Conservation (phyloP, 2,329 filamentous ascomycete species). For the Colletotrichum noveboracense region DNA sequence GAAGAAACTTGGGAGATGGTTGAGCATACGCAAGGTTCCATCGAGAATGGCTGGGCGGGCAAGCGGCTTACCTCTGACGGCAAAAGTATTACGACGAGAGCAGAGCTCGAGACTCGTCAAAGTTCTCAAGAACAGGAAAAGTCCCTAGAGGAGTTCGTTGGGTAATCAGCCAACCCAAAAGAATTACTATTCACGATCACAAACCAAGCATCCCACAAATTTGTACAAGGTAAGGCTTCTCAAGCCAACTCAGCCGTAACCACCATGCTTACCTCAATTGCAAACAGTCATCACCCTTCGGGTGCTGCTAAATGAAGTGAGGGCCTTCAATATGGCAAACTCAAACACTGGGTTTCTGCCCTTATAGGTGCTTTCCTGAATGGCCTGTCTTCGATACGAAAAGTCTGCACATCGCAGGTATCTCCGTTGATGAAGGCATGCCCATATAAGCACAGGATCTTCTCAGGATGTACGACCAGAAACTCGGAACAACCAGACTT, state of each 20-base stretch:
- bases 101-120: background rate
- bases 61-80: background rate
- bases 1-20: background rate
- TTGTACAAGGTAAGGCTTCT: background rate
- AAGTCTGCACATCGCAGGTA: background rate
- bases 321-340: background rate
- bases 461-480: background rate
- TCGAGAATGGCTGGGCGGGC: background rate
- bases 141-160: background rate
- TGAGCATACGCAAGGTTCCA: background rate
- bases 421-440: background rate
- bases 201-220: background rate
- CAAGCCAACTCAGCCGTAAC: background rate
- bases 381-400: background rate
- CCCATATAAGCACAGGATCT: background rate
- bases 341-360: background rate
- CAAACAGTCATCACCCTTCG: background rate
- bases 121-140: background rate
- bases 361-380: background rate
- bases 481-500: background rate
- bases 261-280: background rate
- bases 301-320: background rate
- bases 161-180: background rate
- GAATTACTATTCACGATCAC: background rate
- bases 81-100: background rate